These are phyloP conservation scores for Musa beccarii DNA, from an alignment of 176 grass and related monocot genomes.

Conservation along the genomic window DNA sequence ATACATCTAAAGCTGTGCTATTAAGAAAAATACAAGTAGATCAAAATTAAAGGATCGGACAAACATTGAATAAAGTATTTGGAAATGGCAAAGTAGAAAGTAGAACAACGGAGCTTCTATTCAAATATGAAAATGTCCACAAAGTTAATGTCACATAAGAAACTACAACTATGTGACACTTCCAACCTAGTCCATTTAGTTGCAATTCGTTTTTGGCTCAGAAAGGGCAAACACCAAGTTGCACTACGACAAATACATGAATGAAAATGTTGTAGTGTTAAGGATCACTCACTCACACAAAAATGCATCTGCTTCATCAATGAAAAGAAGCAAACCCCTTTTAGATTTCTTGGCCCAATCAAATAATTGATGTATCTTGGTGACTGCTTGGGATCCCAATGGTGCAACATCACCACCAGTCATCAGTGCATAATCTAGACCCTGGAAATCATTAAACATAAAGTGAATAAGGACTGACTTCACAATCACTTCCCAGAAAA, in stretches of 20 bases:
- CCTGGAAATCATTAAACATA: slow-evolving; percentile 27
- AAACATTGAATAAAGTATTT: no score
- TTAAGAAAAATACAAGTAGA: no score
- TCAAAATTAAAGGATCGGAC: no score
- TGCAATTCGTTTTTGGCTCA: no score
- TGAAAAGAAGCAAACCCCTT: slow-evolving; percentile 90
- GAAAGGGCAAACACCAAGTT: background rate
- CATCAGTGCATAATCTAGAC: slow-evolving; percentile 97
- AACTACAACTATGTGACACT: no score
- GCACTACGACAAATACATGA: no score
- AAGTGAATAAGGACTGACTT: background rate
- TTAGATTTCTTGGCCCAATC: slow-evolving; percentile 99
- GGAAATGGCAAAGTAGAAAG: no score
- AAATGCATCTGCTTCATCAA: slow-evolving; percentile 98
- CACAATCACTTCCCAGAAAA: background rate
- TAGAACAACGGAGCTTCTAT: no score
- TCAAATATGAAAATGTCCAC: no score
- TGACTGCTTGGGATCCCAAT: slow-evolving; percentile 90
- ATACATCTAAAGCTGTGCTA: no score
- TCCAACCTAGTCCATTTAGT: no score
- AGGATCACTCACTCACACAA: slow-evolving; percentile 88
- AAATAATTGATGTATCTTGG: slow-evolving; percentile 97
- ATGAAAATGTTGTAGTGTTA: slow-evolving; percentile 4
- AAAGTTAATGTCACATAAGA: no score
- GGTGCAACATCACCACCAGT: slow-evolving; percentile 98